Evolutionary conservation across 2,329 filamentous ascomycete genomes (phyloP).

Genomic region (Escovopsis weberi): DNA sequence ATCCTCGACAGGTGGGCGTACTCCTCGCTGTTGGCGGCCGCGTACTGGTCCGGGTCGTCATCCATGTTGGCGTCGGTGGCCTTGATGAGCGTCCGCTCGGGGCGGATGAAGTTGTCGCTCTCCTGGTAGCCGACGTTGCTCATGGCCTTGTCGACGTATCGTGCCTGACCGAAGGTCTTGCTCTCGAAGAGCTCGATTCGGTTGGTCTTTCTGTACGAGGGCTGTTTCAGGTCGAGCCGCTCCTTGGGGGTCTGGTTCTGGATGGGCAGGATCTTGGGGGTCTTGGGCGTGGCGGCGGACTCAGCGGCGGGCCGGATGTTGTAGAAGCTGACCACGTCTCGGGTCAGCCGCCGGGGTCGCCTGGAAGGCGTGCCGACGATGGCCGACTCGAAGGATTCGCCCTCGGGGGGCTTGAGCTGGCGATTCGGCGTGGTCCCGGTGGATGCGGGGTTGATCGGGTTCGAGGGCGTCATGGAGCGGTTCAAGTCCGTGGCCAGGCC

Average conservation of each 20-base stretch:
- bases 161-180: slow-evolving; percentile 68
- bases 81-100: slow-evolving; percentile 57
- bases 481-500: slow-evolving; percentile 12
- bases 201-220: slow-evolving; percentile 61
- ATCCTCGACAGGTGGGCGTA: slow-evolving; percentile 28
- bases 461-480: slow-evolving; percentile 31
- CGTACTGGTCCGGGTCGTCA: slow-evolving; percentile 38
- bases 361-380: slow-evolving; percentile 19
- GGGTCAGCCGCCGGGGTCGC: slow-evolving; percentile 29
- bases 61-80: slow-evolving; percentile 44
- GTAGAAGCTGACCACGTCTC: slow-evolving; percentile 39
- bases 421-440: slow-evolving; percentile 29
- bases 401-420: slow-evolving; percentile 14
- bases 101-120: slow-evolving; percentile 73
- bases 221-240: slow-evolving; percentile 61
- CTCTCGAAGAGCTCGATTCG: slow-evolving; percentile 72
- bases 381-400: slow-evolving; percentile 17
- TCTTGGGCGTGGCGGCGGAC: slow-evolving; percentile 31
- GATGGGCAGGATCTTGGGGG: slow-evolving; percentile 56
- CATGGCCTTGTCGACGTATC: slow-evolving; percentile 94
- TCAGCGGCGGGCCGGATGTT: slow-evolving; percentile 30
- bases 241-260: slow-evolving; percentile 70
- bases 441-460: slow-evolving; percentile 28
- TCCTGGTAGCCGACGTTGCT: slow-evolving; percentile 93
- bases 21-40: slow-evolving; percentile 16